These are phyloP conservation scores for Colletotrichum simmondsii DNA, from an alignment of 2,329 filamentous ascomycete genomes.

Conservation along the genomic window DNA sequence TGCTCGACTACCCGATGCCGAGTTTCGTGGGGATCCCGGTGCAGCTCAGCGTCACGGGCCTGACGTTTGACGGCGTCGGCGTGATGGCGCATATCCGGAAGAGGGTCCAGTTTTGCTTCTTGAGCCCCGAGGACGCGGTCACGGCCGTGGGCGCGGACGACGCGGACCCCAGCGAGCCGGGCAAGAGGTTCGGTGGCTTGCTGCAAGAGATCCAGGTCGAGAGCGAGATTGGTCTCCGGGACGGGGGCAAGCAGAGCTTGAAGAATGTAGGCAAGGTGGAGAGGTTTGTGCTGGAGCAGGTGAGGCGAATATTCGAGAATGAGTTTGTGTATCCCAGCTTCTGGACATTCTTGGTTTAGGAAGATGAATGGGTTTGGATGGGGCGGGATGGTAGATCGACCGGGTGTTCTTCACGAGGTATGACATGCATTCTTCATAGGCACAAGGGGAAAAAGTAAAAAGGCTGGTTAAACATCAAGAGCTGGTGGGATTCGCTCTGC, in stretches of 20 bases:
- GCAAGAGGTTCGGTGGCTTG: slow-evolving; percentile 72
- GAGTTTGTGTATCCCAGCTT: slow-evolving; percentile 99
- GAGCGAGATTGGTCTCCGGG: slow-evolving; percentile 94
- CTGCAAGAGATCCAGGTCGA: slow-evolving; percentile 95
- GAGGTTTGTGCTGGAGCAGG: slow-evolving; percentile 95
- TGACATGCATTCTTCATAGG: background rate
- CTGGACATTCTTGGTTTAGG: slow-evolving; percentile 88
- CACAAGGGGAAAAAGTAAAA: background rate
- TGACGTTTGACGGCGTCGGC: slow-evolving; percentile 95
- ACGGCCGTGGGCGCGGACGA: slow-evolving; percentile 70
- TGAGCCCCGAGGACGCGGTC: slow-evolving; percentile 90
- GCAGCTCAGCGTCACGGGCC: slow-evolving; percentile 92
- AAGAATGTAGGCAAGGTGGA: slow-evolving; percentile 99
- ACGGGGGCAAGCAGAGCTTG: slow-evolving; percentile 90
- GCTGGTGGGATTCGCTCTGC: background rate
- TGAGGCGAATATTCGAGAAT: slow-evolving; percentile 96
- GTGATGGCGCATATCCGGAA: slow-evolving; percentile 92
- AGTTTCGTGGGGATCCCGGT: slow-evolving; percentile 97
- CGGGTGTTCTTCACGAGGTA: background rate
- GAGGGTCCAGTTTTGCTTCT: slow-evolving; percentile 91
- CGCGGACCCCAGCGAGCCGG: slow-evolving; percentile 37
- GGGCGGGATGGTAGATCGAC: background rate
- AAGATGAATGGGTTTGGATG: too few species aligned
- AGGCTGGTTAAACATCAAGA: background rate
- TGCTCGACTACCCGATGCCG: slow-evolving; percentile 98